Base-by-base conservation (phyloP, 805 yeast genomes). In the Candida silvatica region DNA sequence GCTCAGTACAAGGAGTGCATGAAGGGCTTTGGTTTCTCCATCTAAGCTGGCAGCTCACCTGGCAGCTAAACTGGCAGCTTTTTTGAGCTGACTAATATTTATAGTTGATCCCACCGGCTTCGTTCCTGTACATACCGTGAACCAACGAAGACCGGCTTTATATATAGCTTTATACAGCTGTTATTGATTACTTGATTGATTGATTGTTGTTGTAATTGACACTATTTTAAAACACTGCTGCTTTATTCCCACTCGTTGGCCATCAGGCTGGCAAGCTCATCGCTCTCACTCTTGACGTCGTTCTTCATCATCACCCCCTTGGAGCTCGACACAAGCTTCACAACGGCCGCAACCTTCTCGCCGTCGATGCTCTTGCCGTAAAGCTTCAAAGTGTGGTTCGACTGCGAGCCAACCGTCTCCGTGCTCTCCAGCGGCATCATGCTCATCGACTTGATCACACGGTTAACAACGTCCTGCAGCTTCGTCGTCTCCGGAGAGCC, bases 11-110 rank as follows among this genome's bases (percentile, higher is more conserved):
- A 87, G 59, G 52, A 54, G 20, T 90, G 98, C 62, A 90, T 90
- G 98, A 79, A 78, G 52, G 86, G 94, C 15, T 90, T 62, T 56
- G 98, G 98, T 0, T 90, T 90, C 59, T 72, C 69, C 30, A 56
- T 66, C 32, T 47, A 65, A 25, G 14, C n/a, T n/a, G n/a, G n/a
- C n/a, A n/a, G 15, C 7, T 28, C 18, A 28, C 9, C 20, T 15
- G 20, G 17, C 15, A 8, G 7, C 16, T 27, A 14, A 27, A 27
- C 15, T n/a, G 29, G 15, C 12, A 14, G 9, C 15, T 27, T 9
- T 9, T 27, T 8, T 9, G 15, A 9, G 8, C 11, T 28, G 18
- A 17, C 22, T 29, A 7, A 17, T 9, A 29, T 15, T 17, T 9
- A 15, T 29, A 17, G n/a, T n/a, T 9, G 26, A 23, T 23, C 12